Percentiles rank a stretch among this genome's conserved stretches.
phyloP scores from a whole-genome alignment of 805 yeast genomes.

The Candida saitoana region DNA sequence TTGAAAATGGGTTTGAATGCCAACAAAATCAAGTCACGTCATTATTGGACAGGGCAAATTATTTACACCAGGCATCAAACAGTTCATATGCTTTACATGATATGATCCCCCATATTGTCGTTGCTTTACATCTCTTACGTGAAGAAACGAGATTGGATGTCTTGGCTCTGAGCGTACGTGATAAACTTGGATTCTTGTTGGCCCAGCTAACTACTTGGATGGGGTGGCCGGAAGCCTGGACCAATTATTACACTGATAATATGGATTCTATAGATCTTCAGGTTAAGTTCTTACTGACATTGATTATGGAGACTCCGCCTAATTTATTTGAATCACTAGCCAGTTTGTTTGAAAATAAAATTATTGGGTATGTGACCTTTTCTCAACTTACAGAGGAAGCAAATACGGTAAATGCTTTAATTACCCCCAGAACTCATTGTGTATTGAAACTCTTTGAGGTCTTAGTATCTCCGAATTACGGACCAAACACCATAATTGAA shows the following conservation, averaged over 20 bases:
- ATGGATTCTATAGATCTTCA: constrained; percentile 30
- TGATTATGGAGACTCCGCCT: constrained; percentile 56
- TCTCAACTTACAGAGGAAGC: constrained; percentile 64
- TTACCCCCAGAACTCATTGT: constrained; percentile 65
- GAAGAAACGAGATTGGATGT: constrained; percentile 70
- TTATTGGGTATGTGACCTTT: constrained; percentile 57
- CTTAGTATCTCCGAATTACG: constrained; percentile 50
- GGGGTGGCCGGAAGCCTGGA: constrained; percentile 74
- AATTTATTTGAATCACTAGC: constrained; percentile 53
- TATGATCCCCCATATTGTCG: constrained; percentile 56
- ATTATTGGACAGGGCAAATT: constrained; percentile 28
- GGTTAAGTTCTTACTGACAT: constrained; percentile 39
- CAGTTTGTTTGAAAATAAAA: constrained; percentile 38
- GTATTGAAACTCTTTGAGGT: constrained; percentile 60
- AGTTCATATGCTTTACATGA: constrained; percentile 45
- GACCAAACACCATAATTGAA: constrained; percentile 52
- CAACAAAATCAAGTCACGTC: constrained; percentile 25
- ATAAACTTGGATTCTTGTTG: constrained; percentile 50
- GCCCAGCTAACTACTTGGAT: constrained; percentile 60
- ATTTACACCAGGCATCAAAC: constrained; percentile 20
- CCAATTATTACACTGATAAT: constrained; percentile 46
- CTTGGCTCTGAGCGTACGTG: constrained; percentile 30
- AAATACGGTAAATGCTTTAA: constrained; percentile 51
- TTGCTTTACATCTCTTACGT: constrained; percentile 69
- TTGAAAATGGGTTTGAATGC: constrained; percentile 20